Percentiles rank a stretch among this genome's conserved stretches.
Conservation (phyloP, 169 alveolate species). For the Eimeria maxima region DNA sequence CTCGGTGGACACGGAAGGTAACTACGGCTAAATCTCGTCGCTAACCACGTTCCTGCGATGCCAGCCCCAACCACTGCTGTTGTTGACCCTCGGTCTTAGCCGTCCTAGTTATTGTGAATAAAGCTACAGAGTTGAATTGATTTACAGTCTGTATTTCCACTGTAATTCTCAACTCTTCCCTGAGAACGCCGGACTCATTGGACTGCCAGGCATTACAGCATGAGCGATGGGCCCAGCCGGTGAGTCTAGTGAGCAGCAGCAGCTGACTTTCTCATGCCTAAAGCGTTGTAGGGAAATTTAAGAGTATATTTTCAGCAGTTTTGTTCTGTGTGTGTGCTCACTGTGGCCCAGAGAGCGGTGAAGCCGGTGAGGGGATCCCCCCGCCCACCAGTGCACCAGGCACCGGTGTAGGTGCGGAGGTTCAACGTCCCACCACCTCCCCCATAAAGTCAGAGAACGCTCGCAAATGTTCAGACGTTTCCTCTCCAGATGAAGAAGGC, state of each 20-base stretch:
- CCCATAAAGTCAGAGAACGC: neutral
- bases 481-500: conserved; percentile 48
- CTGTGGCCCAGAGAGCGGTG: conserved; percentile 6
- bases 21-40: neutral
- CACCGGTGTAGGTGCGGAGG: conserved; percentile 7
- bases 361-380: neutral
- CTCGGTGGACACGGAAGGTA: neutral
- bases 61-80: conserved; percentile 27
- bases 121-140: neutral
- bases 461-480: conserved; percentile 18
- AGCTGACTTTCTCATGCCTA: neutral
- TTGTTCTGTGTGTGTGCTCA: neutral
- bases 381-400: neutral
- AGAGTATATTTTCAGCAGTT: neutral
- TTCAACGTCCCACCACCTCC: neutral
- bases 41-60: neutral
- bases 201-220: neutral
- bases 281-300: neutral
- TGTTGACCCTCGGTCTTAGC: neutral
- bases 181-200: neutral
- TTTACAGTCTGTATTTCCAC: neutral
- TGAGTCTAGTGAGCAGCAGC: conserved; percentile 6
- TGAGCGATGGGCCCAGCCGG: conserved; percentile 37
- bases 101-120: neutral
- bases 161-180: neutral